Base-by-base conservation (phyloP, 2,329 filamentous ascomycete genomes). In the Exophiala oligosperma region DNA sequence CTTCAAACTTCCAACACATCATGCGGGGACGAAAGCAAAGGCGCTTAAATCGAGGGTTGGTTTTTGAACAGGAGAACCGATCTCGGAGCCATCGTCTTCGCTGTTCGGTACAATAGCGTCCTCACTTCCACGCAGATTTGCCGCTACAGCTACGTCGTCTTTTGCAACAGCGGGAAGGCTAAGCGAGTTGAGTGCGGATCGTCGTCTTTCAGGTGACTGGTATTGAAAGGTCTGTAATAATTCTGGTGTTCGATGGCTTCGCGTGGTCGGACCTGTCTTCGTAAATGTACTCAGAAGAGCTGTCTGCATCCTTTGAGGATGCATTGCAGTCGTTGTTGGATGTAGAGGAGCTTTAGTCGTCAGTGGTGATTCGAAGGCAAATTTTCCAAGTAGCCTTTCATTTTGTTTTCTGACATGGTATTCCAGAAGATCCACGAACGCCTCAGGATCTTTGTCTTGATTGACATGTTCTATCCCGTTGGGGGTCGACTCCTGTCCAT, bases 101-200 rank as follows among this genome's bases (percentile, higher is more conserved):
- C 78, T 82, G 56, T 79, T 74, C 21, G 77, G 79, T 40, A 81
- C 67, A 21, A 83, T 76, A 38, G 77, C 65, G 63, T 83, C 81
- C 64, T 83, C 81, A 59, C 81, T 83, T 2, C 81, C 81, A 46
- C 32, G 57, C 40, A 43, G 7, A 9, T 23, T 43, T 9, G n/a
- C 12, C 4, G 12, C 40, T 21, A 7, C 4, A 23, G 5, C 14
- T 4, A 53, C 38, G 2, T 32, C 17, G 4, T 32, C 21, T 52
- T 23, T 41, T 8, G 3, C 17, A 17, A 28, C 21, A 24, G 21
- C 24, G 6, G 37, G 23, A 28, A 11, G 4, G 14, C 12, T 49
- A 4, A 65, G 50, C 28, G 61, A 64, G 35, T 54, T 50, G n/a
- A 65, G 51, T 6, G 65, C 62, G 24, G 49, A 46, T 26, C 47